Evolutionary conservation across 371 early-diverging fungal genomes (phyloP).

Genomic region (Mucor mucedo): DNA sequence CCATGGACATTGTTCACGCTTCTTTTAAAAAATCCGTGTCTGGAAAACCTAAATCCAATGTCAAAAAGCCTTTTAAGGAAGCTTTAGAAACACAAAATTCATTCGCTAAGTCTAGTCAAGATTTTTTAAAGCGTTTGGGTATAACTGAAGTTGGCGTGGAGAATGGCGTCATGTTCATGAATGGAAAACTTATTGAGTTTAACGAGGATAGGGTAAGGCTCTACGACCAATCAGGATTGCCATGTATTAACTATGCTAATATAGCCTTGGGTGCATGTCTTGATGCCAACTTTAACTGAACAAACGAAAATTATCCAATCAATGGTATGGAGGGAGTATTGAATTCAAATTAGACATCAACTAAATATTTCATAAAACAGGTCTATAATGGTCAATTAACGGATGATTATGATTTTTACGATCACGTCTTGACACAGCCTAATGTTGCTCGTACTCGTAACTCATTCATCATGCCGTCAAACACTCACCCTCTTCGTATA

Average conservation of each 20-base stretch:
- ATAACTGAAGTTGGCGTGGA: slow-evolving; percentile 19
- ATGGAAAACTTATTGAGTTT: slow-evolving; percentile 76
- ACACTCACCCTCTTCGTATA: slow-evolving; percentile 58
- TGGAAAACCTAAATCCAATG: slow-evolving; percentile 15
- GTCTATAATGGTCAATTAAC: slow-evolving; percentile 55
- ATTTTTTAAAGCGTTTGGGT: slow-evolving; percentile 45
- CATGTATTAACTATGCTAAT: not conserved
- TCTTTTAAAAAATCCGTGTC: slow-evolving; percentile 14
- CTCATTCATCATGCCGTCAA: slow-evolving; percentile 64
- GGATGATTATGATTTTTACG: slow-evolving; percentile 62
- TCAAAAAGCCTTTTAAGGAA: slow-evolving; percentile 27
- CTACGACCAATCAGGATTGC: not conserved
- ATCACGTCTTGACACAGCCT: slow-evolving; percentile 66
- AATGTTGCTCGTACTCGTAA: slow-evolving; percentile 66
- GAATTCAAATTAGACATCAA: not conserved
- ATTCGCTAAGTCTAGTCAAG: slow-evolving; percentile 25
- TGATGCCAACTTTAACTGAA: slow-evolving; percentile 40
- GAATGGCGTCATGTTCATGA: slow-evolving; percentile 71
- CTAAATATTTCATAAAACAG: not conserved
- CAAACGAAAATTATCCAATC: slow-evolving; percentile 38
- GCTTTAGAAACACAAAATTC: slow-evolving; percentile 30
- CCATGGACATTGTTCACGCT: slow-evolving; percentile 8
- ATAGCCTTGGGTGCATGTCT: slow-evolving; percentile 41
- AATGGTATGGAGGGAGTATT: not conserved
- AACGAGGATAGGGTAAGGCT: slow-evolving; percentile 46